Base-by-base conservation (phyloP, 2,329 filamentous ascomycete species). In the Penicillium sp. region DNA sequence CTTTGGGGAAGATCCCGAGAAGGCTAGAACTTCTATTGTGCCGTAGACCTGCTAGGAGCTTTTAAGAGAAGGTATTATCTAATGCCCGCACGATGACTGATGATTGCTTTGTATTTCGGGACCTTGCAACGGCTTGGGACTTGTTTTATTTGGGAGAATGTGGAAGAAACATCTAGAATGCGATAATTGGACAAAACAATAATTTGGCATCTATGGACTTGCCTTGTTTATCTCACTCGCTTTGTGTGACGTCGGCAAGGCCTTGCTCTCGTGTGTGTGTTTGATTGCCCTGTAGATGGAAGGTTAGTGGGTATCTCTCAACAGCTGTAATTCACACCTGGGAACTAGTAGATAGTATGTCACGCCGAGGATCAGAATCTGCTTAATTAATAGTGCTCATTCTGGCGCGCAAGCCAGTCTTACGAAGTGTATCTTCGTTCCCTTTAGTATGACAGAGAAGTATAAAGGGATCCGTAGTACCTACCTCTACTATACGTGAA, bases 1-100 rank as follows among this genome's bases (percentile, higher is more conserved):
- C 21, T 43, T 37, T n/a, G 54, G 63, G 15, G 61, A 54, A 42
- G 72, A 75, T 49, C 58, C 59, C 2, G 73, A 75, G 58, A 74
- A 75, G 63, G 66, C 56, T 4, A 53, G 23, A 46, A 62, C 54
- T 57, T 51, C 46, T 7, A 50, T 31, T 35, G 45, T 41, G 4
- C 21, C 49, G 7, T 54, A 48, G 21, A n/a, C 17, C 1, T 19
- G 38, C 5, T 27, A 33, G 7, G 35, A 17, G 17, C 2, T 4
- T 25, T n/a, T 3, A 21, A 13, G n/a, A 25, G 21, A 15, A n/a
- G 25, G 23, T 43, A 15, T 7, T 40, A 29, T 2, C n/a, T 23
- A 13, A 25, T 38, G 19, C 33, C 33, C 8, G 12, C 21, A 13
- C 17, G 7, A 52, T 35, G 50, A 51, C 21, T 56, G 19, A 51